Evolutionary conservation across 768 basidiomycete species (phyloP).

Genomic region (Gloeopeniophorella convolvens): DNA sequence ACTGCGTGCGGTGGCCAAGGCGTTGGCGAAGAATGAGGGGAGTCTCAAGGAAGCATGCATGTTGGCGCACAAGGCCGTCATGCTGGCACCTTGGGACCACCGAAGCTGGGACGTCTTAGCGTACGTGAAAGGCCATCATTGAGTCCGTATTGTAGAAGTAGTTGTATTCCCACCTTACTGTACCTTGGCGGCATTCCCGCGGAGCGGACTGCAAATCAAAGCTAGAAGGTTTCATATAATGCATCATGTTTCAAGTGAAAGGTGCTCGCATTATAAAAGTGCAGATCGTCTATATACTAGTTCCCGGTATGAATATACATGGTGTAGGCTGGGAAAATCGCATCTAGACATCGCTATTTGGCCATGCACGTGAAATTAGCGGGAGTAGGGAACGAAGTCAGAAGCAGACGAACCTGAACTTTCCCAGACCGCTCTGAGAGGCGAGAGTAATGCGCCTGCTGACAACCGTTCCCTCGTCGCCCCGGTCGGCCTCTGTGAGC

Average conservation of each 20-base stretch:
- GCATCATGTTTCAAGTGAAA: background rate
- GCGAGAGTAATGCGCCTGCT: slow-evolving; percentile 48
- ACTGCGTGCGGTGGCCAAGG: slow-evolving; percentile 44
- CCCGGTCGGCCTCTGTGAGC: slow-evolving; percentile 43
- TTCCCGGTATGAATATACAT: background rate
- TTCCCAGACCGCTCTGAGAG: slow-evolving; percentile 29
- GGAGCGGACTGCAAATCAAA: background rate
- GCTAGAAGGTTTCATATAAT: background rate
- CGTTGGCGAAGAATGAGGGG: slow-evolving; percentile 9
- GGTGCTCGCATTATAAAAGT: slow-evolving; percentile 7
- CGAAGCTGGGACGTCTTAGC: slow-evolving; percentile 56
- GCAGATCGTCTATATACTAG: slow-evolving; percentile 8
- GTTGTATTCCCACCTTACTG: background rate
- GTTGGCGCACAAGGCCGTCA: slow-evolving; percentile 56
- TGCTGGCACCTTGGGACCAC: slow-evolving; percentile 49
- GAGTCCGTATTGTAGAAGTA: background rate
- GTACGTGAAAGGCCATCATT: slow-evolving; percentile 33
- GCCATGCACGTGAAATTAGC: background rate
- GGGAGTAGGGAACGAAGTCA: too few species aligned
- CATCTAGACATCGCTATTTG: background rate
- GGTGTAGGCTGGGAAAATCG: background rate
- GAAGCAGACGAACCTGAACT: slow-evolving; percentile 13
- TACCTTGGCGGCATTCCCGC: background rate
- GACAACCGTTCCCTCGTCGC: slow-evolving; percentile 33
- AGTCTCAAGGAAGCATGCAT: slow-evolving; percentile 30